phyloP scores from a whole-genome alignment of 2,329 filamentous ascomycete species.

The Venturia asperata region DNA sequence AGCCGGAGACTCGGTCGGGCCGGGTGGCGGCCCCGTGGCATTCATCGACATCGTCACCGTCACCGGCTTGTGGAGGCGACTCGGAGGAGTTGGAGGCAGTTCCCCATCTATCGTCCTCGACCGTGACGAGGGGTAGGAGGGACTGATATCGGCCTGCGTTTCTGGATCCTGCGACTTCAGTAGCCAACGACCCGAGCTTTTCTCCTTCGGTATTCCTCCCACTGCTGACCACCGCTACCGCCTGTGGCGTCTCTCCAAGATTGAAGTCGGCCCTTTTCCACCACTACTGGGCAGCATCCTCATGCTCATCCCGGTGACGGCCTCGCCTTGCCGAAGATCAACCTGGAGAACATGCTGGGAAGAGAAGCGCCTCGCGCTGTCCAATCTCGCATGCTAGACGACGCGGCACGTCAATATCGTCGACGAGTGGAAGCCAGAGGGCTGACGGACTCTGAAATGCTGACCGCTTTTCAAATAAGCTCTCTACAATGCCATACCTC shows the following conservation, averaged over 20 bases:
- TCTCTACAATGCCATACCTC: not conserved
- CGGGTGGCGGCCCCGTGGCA: not conserved
- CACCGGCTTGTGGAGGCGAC: not conserved
- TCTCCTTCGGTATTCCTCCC: not conserved
- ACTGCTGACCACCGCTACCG: not conserved
- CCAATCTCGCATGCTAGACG: not conserved
- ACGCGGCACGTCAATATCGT: not conserved
- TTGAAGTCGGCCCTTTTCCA: conserved; percentile 1
- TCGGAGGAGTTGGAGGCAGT: not conserved
- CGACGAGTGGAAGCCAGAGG: not conserved
- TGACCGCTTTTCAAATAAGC: not conserved
- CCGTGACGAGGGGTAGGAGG: not conserved
- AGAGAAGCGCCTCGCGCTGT: not conserved
- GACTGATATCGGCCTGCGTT: not conserved
- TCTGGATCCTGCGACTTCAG: not conserved
- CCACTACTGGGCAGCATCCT: not conserved
- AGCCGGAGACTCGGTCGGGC: conserved; percentile 23
- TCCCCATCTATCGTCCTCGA: not conserved
- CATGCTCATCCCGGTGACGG: not conserved
- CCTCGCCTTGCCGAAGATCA: not conserved
- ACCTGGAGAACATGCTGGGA: conserved; percentile 11
- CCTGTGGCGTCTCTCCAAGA: not conserved
- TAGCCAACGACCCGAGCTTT: not conserved
- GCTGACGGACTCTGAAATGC: not conserved
- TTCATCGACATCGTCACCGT: not conserved